Evolutionary conservation across 2,329 filamentous ascomycete genomes (phyloP).

Genomic region (Colletotrichum sublineola): DNA sequence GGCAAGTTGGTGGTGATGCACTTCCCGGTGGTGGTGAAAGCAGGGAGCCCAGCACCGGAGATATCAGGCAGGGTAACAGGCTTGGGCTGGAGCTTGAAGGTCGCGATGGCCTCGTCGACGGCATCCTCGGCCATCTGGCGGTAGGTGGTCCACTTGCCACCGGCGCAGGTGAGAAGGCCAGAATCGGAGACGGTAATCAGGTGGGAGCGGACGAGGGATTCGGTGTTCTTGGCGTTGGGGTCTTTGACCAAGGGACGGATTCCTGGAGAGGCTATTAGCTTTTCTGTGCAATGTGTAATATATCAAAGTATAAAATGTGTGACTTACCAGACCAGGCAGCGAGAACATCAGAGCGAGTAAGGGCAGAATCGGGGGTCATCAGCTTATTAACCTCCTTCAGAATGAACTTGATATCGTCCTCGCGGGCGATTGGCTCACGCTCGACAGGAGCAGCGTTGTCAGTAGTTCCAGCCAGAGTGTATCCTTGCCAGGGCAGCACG

Average conservation of each 20-base stretch:
- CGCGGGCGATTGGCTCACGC: slow-evolving; percentile 77
- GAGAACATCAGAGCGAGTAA: slow-evolving; percentile 80
- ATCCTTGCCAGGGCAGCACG: slow-evolving; percentile 88
- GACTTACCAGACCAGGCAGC: slow-evolving; percentile 82
- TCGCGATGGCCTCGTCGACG: slow-evolving; percentile 80
- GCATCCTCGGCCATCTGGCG: slow-evolving; percentile 90
- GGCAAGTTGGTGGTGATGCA: slow-evolving; percentile 82
- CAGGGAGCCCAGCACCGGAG: slow-evolving; percentile 69
- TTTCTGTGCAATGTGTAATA: background rate
- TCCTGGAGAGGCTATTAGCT: slow-evolving; percentile 47
- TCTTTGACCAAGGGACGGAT: slow-evolving; percentile 86
- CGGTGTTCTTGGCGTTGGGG: slow-evolving; percentile 84
- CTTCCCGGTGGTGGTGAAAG: slow-evolving; percentile 70
- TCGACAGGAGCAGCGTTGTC: slow-evolving; percentile 79
- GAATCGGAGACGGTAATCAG: slow-evolving; percentile 81
- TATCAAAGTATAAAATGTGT: background rate
- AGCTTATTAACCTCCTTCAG: slow-evolving; percentile 83
- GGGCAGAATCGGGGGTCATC: slow-evolving; percentile 79
- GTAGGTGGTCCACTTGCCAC: slow-evolving; percentile 91
- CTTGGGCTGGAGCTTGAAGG: slow-evolving; percentile 71
- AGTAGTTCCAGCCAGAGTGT: slow-evolving; percentile 87
- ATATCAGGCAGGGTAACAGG: slow-evolving; percentile 71
- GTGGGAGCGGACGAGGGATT: slow-evolving; percentile 86
- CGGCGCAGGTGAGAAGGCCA: slow-evolving; percentile 83
- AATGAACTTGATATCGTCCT: slow-evolving; percentile 87